A percentile compares a stretch with the other conserved stretches of the same genome.
phyloP scores from a whole-genome alignment of 2,329 filamentous ascomycete species.

The Colletotrichum abscissum region DNA sequence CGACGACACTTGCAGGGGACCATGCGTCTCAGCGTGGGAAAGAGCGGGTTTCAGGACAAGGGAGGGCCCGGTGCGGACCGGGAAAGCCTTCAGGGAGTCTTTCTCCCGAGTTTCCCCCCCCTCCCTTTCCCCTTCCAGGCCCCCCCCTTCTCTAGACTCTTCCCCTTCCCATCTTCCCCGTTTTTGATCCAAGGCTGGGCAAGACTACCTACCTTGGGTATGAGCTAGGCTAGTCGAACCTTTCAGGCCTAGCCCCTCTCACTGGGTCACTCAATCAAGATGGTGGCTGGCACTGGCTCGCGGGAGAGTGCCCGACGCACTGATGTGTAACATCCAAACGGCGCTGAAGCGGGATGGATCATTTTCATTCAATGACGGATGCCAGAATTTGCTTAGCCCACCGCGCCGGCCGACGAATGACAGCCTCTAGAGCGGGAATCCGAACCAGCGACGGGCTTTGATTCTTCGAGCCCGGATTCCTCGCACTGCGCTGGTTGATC shows the following conservation, averaged over 20 bases:
- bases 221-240: background rate
- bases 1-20: slow-evolving; percentile 32
- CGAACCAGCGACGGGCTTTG: background rate
- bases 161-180: background rate
- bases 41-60: slow-evolving; percentile 38
- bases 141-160: background rate
- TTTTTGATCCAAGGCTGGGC: background rate
- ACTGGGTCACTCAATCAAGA: background rate
- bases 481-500: background rate
- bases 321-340: slow-evolving; percentile 19
- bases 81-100: background rate
- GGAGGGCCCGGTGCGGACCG: slow-evolving; percentile 13
- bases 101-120: background rate
- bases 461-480: background rate
- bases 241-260: background rate
- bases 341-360: slow-evolving; percentile 12
- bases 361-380: background rate
- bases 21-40: slow-evolving; percentile 35
- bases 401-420: background rate
- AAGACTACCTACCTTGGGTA: background rate
- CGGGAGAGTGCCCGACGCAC: background rate
- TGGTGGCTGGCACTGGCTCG: background rate
- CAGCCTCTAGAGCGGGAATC: background rate
- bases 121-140: background rate
- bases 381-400: background rate